These are phyloP conservation scores for Aspergillus aculeatus DNA, from an alignment of 2,329 filamentous ascomycete genomes.

Conservation along the genomic window DNA sequence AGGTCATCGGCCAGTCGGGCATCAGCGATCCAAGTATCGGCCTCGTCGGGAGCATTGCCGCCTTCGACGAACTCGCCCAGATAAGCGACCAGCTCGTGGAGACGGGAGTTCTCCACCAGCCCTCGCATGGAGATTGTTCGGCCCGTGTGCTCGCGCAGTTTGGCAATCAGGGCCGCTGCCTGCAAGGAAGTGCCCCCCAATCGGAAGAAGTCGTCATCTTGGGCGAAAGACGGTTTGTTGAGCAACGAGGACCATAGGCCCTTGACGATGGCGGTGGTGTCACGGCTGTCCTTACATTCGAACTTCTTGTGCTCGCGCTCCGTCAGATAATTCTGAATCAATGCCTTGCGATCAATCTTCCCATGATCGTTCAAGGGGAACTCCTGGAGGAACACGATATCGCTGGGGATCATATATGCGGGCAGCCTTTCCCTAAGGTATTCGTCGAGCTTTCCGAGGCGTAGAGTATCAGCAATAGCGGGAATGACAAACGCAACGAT, in stretches of 20 bases:
- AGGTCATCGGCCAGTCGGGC: conserved; percentile 2
- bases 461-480: not conserved
- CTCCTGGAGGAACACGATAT: conserved; percentile 64
- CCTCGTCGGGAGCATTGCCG: conserved; percentile 9
- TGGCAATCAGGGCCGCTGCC: conserved; percentile 5
- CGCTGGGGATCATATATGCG: conserved; percentile 66
- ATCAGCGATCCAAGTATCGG: not conserved
- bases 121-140: conserved; percentile 10
- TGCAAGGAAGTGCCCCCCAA: conserved; percentile 12
- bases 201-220: conserved; percentile 11
- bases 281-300: not conserved
- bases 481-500: conserved; percentile 13
- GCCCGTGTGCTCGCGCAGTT: not conserved
- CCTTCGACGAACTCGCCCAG: conserved; percentile 7
- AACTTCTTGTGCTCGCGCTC: not conserved
- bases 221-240: not conserved
- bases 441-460: conserved; percentile 57
- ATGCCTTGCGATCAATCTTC: conserved; percentile 52
- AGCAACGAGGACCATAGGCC: conserved; percentile 9
- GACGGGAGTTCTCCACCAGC: conserved; percentile 1
- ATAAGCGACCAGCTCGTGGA: conserved; percentile 2
- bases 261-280: not conserved
- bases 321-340: conserved; percentile 11
- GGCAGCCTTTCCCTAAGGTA: conserved; percentile 67
- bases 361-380: conserved; percentile 70